A percentile compares a stretch with the other conserved stretches of the same genome.
These are phyloP conservation scores for Xenoacremonium recifei DNA, from an alignment of 2,329 filamentous ascomycete species.

Conservation along the genomic window DNA sequence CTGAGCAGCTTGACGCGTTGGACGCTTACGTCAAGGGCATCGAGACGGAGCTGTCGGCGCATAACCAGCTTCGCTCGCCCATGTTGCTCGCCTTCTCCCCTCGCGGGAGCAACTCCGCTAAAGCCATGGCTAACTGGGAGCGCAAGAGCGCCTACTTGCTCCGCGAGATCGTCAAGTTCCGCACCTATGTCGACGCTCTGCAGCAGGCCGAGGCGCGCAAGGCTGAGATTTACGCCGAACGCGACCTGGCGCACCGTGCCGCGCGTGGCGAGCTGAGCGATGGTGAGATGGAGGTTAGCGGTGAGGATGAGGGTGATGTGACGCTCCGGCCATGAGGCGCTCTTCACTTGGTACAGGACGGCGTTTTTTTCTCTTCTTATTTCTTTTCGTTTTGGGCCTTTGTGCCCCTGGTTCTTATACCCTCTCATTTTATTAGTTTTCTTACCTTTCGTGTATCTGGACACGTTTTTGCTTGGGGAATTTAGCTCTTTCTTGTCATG, in stretches of 20 bases:
- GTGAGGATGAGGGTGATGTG: constrained; percentile 33
- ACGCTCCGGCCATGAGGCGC: constrained; percentile 34
- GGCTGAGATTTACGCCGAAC: constrained; percentile 66
- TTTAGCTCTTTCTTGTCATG: too few relatives aligned
- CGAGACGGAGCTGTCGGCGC: constrained; percentile 78
- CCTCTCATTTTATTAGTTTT: too few relatives aligned
- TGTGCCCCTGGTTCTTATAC: too few relatives aligned
- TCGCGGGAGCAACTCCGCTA: constrained; percentile 73
- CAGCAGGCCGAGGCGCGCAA: constrained; percentile 68
- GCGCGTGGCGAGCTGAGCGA: constrained; percentile 46
- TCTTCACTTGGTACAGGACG: too few relatives aligned
- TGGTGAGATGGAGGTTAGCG: constrained; percentile 34
- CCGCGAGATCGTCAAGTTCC: constrained; percentile 93
- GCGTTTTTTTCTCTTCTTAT: too few relatives aligned
- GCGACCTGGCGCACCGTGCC: constrained; percentile 50
- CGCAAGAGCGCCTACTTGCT: constrained; percentile 89
- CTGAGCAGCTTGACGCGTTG: constrained; percentile 76
- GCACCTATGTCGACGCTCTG: constrained; percentile 88
- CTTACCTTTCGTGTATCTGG: too few relatives aligned
- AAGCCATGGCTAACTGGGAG: constrained; percentile 96
- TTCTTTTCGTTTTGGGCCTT: too few relatives aligned
- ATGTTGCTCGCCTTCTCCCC: constrained; percentile 90
- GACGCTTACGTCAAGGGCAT: constrained; percentile 79
- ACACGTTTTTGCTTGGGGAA: too few relatives aligned
- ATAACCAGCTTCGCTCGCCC: constrained; percentile 83